Conservation (phyloP, 176 grass and related monocot genomes). For the Eleusine coracana region DNA sequence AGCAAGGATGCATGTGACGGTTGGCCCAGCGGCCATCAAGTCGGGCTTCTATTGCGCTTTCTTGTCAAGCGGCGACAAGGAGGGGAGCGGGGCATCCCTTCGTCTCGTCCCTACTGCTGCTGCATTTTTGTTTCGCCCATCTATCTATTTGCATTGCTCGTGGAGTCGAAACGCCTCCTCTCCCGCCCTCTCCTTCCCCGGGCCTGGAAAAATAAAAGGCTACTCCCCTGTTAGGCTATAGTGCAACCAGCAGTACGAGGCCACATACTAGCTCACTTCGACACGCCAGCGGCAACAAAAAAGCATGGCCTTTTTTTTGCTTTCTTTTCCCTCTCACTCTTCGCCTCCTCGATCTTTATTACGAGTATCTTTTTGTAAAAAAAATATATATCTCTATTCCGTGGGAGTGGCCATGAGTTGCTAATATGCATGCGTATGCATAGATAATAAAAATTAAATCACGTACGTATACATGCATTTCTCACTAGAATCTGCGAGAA, state of each 20-base stretch:
- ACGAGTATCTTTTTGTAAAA: background rate
- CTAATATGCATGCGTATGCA: background rate
- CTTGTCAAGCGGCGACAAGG: slow-evolving; percentile 64
- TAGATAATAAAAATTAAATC: background rate
- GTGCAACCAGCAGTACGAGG: slow-evolving; percentile 45
- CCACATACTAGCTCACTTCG: slow-evolving; percentile 10
- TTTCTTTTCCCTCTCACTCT: background rate
- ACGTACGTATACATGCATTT: background rate
- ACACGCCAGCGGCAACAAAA: slow-evolving; percentile 17
- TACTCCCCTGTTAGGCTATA: slow-evolving; percentile 30
- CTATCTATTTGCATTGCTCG: slow-evolving; percentile 44
- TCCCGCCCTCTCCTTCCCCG: background rate
- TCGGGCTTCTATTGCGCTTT: slow-evolving; percentile 76
- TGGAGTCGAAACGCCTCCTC: slow-evolving; percentile 22
- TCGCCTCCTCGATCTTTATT: background rate
- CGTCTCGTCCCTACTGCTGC: background rate
- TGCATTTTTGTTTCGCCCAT: slow-evolving; percentile 44
- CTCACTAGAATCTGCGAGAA: background rate
- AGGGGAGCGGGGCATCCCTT: slow-evolving; percentile 19
- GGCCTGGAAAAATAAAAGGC: background rate
- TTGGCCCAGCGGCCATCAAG: slow-evolving; percentile 69
- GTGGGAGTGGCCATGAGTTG: background rate
- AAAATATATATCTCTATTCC: background rate
- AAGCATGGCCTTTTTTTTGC: slow-evolving; percentile 7
- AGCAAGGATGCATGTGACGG: slow-evolving; percentile 64